Evolutionary conservation across 1,139 yeast genomes (phyloP).

Genomic region (Hemisphaericaspora xylofermentans): DNA sequence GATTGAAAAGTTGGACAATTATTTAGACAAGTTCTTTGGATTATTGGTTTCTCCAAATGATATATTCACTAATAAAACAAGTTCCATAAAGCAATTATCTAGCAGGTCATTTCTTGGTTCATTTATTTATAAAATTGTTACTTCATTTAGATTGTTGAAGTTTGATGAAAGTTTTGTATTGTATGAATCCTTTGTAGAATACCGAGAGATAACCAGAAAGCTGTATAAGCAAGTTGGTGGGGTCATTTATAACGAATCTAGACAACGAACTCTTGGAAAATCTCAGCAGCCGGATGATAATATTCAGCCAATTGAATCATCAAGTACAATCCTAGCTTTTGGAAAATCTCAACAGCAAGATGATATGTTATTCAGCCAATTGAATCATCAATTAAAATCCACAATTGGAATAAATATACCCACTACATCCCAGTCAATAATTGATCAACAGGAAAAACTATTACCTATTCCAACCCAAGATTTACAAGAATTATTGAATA

Average conservation of each 20-base stretch:
- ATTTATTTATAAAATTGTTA: constrained; percentile 37
- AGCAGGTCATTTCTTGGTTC: constrained; percentile 39
- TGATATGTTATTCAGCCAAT: constrained; percentile 18
- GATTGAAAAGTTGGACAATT: constrained; percentile 34
- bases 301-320: constrained; percentile 19
- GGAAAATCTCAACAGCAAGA: constrained; percentile 14
- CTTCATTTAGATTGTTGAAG: constrained; percentile 52
- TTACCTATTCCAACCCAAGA: constrained; percentile 52
- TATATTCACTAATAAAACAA: neutral
- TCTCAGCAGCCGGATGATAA: neutral
- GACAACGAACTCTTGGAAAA: neutral
- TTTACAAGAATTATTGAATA: constrained; percentile 50
- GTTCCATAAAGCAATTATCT: constrained; percentile 19
- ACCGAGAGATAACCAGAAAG: constrained; percentile 40
- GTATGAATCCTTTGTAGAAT: constrained; percentile 55
- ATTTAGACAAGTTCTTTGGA: constrained; percentile 10
- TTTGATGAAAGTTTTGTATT: constrained; percentile 57
- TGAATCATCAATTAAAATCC: constrained; percentile 23
- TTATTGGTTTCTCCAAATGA: constrained; percentile 4
- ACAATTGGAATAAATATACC: constrained; percentile 20
- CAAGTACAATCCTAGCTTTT: constrained; percentile 25
- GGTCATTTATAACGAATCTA: constrained; percentile 4
- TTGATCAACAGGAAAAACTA: constrained; percentile 15
- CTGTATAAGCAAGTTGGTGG: constrained; percentile 24
- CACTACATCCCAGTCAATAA: constrained; percentile 15